Percentiles rank a stretch among this genome's conserved stretches.
These are phyloP conservation scores for Polygonum maritimum DNA, from an alignment of 148 eudicot species.

Conservation along the genomic window DNA sequence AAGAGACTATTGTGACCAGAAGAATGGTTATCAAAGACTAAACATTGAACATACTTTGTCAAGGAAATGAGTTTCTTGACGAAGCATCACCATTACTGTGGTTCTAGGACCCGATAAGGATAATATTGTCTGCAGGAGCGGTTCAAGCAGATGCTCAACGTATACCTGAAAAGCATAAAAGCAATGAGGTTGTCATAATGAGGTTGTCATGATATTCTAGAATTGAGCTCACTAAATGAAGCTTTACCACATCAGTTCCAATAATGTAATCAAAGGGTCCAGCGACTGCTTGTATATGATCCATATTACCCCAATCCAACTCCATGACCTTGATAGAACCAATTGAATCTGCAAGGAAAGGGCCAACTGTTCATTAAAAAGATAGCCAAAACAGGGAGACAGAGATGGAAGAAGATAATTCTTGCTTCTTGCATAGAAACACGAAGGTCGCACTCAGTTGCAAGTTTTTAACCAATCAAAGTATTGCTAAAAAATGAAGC, in stretches of 20 bases:
- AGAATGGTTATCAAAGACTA: neutral
- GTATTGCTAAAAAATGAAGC: neutral
- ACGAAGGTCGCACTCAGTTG: neutral
- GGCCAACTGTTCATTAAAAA: constrained; percentile 1
- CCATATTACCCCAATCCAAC: constrained; percentile 77
- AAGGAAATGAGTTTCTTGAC: neutral
- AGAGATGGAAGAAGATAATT: neutral
- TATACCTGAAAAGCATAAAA: constrained; percentile 51
- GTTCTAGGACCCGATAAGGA: constrained; percentile 85
- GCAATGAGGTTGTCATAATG: no score
- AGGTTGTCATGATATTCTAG: neutral
- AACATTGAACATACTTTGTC: neutral
- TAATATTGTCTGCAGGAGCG: constrained; percentile 66
- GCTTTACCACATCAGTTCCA: constrained; percentile 87
- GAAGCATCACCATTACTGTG: constrained; percentile 47
- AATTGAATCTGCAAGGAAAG: constrained; percentile 45
- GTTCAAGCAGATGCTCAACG: constrained; percentile 88
- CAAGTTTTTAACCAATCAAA: neutral
- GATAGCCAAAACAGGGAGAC: neutral
- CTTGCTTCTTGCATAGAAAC: neutral
- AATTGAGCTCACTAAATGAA: neutral
- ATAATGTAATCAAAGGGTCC: constrained; percentile 84
- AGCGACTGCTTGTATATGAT: constrained; percentile 67
- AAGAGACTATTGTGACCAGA: neutral
- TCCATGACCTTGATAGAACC: constrained; percentile 77